Percentiles rank a stretch among this genome's conserved stretches.
Evolutionary conservation across 768 basidiomycete species (phyloP).

Genomic region (Boletus subparvulus): DNA sequence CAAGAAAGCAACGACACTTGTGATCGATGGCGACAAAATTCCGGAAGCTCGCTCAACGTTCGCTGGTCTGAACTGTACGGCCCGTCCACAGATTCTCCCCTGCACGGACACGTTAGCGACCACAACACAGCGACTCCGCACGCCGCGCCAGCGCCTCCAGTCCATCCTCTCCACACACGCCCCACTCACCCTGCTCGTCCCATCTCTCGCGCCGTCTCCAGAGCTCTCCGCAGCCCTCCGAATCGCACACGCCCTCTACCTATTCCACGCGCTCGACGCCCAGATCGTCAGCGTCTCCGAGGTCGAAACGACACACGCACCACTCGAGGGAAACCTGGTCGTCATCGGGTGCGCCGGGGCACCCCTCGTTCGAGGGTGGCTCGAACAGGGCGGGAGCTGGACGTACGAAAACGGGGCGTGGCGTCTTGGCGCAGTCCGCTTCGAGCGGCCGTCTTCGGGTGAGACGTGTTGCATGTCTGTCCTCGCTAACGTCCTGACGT

Average conservation of each 20-base stretch:
- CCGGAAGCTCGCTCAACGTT: background rate
- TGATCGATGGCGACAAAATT: slow-evolving; percentile 14
- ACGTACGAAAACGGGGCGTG: slow-evolving; percentile 20
- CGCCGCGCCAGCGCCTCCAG: slow-evolving; percentile 51
- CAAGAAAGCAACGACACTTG: background rate
- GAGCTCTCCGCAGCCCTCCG: slow-evolving; percentile 59
- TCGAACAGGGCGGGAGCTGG: slow-evolving; percentile 26
- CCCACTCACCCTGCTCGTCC: slow-evolving; percentile 58
- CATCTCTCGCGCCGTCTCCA: slow-evolving; percentile 32
- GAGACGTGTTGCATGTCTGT: background rate
- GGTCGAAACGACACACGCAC: slow-evolving; percentile 19
- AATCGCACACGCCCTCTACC: slow-evolving; percentile 62
- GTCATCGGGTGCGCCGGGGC: slow-evolving; percentile 49
- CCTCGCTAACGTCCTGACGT: background rate
- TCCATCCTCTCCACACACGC: slow-evolving; percentile 55
- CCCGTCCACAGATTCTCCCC: slow-evolving; percentile 6
- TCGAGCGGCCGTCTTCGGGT: slow-evolving; percentile 25
- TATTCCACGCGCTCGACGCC: slow-evolving; percentile 70
- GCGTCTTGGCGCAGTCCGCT: slow-evolving; percentile 13
- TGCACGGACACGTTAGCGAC: background rate
- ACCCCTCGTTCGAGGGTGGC: slow-evolving; percentile 31
- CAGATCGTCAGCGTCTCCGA: slow-evolving; percentile 49
- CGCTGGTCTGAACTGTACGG: background rate
- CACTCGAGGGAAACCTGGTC: slow-evolving; percentile 52
- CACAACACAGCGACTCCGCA: background rate